These are phyloP conservation scores for Periconia sp. DNA, from an alignment of 2,329 filamentous ascomycete species.

Conservation along the genomic window DNA sequence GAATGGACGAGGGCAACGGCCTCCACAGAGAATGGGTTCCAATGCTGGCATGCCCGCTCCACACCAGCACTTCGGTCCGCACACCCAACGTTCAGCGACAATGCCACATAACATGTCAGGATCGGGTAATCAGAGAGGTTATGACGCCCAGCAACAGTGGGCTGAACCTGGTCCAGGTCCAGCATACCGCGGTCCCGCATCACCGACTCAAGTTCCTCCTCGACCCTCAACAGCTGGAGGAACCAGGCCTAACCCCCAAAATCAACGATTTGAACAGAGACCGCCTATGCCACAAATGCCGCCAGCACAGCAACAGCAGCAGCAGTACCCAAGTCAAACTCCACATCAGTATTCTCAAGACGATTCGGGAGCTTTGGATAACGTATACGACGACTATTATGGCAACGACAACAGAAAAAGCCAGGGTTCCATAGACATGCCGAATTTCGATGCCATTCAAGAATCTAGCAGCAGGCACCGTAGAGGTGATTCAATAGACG, in stretches of 20 bases:
- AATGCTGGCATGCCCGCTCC: constrained; percentile 31
- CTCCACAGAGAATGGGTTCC: constrained; percentile 26
- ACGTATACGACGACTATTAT: constrained; percentile 55
- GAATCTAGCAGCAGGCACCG: constrained; percentile 32
- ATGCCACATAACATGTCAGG: constrained; percentile 37
- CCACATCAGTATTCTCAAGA: constrained; percentile 25
- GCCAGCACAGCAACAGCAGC: constrained; percentile 20
- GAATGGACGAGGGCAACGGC: constrained; percentile 24
- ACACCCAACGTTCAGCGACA: constrained; percentile 39
- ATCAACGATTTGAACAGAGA: constrained; percentile 26
- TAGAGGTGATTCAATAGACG: constrained; percentile 41
- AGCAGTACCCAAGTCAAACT: constrained; percentile 19
- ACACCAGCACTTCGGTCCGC: constrained; percentile 30
- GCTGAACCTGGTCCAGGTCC: constrained; percentile 35
- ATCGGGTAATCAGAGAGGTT: constrained; percentile 12
- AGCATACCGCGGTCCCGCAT: constrained; percentile 41
- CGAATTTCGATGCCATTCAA: constrained; percentile 63
- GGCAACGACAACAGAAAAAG: constrained; percentile 41
- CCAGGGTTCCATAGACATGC: constrained; percentile 60
- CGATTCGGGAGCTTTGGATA: constrained; percentile 49
- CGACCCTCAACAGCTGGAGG: constrained; percentile 42
- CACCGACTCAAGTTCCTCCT: constrained; percentile 36
- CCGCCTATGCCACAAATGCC: constrained; percentile 32
- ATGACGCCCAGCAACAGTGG: constrained; percentile 34
- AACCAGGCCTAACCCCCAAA: constrained; percentile 21